Evolutionary conservation across 2,329 filamentous ascomycete genomes (phyloP).

Genomic region (Canariomyces notabilis): DNA sequence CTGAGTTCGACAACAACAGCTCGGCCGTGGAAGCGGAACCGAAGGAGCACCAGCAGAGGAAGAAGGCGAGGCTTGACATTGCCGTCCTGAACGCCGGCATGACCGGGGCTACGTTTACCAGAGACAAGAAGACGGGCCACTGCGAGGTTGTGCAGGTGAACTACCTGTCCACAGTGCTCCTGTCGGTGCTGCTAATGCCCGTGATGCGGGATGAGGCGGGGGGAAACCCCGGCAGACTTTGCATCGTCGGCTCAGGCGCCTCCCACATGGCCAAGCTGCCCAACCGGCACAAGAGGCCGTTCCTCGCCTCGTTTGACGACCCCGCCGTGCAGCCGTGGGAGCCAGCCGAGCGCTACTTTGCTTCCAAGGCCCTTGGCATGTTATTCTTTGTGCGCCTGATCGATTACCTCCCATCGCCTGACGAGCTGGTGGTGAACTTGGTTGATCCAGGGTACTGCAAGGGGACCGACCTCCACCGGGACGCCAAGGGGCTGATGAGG

Average conservation of each 20-base stretch:
- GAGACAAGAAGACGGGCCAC: not conserved
- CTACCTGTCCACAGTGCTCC: conserved; percentile 2
- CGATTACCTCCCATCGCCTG: not conserved
- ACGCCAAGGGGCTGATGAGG: conserved; percentile 22
- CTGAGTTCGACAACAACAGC: conserved; percentile 21
- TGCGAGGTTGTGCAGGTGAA: conserved; percentile 6
- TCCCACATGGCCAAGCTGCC: not conserved
- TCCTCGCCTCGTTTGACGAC: not conserved
- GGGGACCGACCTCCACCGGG: conserved; percentile 32
- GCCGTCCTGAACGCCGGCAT: conserved; percentile 43
- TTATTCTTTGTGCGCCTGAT: not conserved
- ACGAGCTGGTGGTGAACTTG: not conserved
- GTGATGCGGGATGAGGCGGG: not conserved
- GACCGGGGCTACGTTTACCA: not conserved
- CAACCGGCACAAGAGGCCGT: not conserved
- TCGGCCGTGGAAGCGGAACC: too few species aligned
- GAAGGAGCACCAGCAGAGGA: too few species aligned
- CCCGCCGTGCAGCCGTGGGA: not conserved
- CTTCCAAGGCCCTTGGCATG: not conserved
- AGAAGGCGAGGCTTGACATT: conserved; percentile 37
- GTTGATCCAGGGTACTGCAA: conserved; percentile 9
- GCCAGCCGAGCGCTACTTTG: not conserved
- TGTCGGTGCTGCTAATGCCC: conserved; percentile 1
- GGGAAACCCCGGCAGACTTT: not conserved
- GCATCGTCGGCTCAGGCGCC: not conserved